Evolutionary conservation across 2,329 filamentous ascomycete species (phyloP), one percentile per base, ranked within the genome.

Genomic region (Dactylellina drechsleri): DNA sequence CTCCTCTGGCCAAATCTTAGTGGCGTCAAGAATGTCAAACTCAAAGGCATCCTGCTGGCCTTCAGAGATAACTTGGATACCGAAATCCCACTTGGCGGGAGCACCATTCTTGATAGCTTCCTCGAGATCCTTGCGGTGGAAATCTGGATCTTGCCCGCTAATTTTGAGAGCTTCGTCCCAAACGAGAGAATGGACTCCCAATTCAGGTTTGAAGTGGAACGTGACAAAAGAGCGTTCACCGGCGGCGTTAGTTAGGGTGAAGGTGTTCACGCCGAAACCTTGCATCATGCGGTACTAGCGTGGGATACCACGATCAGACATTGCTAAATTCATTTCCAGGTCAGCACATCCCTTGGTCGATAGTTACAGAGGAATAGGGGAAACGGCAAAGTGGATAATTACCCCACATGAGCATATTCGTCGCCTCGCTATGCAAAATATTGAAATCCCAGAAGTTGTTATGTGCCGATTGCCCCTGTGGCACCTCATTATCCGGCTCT

Each of bases 1-100:
- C 12, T 94, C 90, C 80, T 95, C 91, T 0, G 92, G 92, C 91
- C 92, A 95, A 26, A 94, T 82, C 83, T 96, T 95, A 43, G 92
- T 96, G 0, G 92, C 89, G 78, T 96, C 92, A 0, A 96, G 86
- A 31, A 94, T 90, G 79, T 95, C 92, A 75, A 95, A 94, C 5
- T 94, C 92, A 75, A 94, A 96, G 15, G 91, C 87, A 76, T 94
- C 85, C 80, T 92, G 87, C 57, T 89, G 86, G 7, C 85, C 85
- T 77, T 94, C 91, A 0, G 90, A 87, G 20, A 95, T 86, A 2
- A 89, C 85, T 79, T 96, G 92, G n/a, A 96, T 89, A 50, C 90
- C 91, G 72, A 95, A 92, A 79, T 90, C 90, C 91, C 91, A 95
- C 79, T 88, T 90, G 7, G 91, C 91, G 78, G 85, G 93, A 0